Percentiles rank a stretch among this genome's conserved stretches.
phyloP scores from a whole-genome alignment of 2,329 filamentous ascomycete species.

The Penicillium freii region DNA sequence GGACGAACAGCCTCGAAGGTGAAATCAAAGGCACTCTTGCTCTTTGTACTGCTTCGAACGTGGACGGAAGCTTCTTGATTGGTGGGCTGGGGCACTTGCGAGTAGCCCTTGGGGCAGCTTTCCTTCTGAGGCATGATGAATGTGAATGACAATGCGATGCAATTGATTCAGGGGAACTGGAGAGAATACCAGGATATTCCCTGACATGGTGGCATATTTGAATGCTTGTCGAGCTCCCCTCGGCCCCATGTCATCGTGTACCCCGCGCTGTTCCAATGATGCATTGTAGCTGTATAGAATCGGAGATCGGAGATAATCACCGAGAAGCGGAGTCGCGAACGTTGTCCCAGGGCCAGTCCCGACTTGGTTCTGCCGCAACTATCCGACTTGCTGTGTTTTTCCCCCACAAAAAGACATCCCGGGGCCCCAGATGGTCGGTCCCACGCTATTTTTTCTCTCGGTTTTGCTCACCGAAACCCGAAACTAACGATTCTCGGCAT shows the following conservation, averaged over 20 bases:
- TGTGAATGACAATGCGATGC: conserved; percentile 3
- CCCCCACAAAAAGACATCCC: background rate
- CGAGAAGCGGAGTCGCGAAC: conserved; percentile 17
- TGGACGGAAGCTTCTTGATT: conserved; percentile 34
- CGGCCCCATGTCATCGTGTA: background rate
- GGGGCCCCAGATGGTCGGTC: background rate
- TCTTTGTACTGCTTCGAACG: conserved; percentile 43
- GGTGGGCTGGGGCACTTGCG: conserved; percentile 27
- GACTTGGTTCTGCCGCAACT: background rate
- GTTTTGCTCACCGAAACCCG: conserved; percentile 5
- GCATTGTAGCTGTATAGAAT: conserved; percentile 12
- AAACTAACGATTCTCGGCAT: background rate
- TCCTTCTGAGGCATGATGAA: conserved; percentile 52
- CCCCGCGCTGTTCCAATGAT: conserved; percentile 6
- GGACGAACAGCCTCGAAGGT: conserved; percentile 61
- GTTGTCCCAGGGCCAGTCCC: background rate
- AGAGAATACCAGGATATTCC: background rate
- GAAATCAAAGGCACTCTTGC: conserved; percentile 53
- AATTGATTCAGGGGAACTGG: conserved; percentile 8
- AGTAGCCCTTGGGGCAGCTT: conserved; percentile 41
- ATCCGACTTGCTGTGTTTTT: background rate
- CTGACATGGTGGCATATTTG: conserved; percentile 21
- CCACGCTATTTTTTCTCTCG: background rate
- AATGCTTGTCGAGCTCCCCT: conserved; percentile 8
- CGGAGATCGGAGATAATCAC: conserved; percentile 34